These are phyloP conservation scores for Daedaleopsis sinensis DNA, from an alignment of 768 basidiomycete species.

Conservation along the genomic window DNA sequence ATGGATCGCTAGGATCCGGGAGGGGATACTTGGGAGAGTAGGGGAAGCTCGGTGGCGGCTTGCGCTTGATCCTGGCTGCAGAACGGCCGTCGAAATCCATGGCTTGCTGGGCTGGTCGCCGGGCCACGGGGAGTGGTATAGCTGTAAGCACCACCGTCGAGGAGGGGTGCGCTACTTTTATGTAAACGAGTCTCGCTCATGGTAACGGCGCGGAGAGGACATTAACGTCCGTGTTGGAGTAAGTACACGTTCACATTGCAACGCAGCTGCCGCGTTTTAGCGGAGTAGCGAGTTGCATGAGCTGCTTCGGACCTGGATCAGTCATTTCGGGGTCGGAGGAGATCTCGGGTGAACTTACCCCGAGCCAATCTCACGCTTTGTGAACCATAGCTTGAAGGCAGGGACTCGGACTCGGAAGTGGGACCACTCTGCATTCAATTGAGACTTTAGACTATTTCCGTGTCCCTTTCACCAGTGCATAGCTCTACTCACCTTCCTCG, in stretches of 20 bases:
- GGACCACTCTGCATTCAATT: neutral
- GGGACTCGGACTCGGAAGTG: neutral
- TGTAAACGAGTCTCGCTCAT: slow-evolving; percentile 19
- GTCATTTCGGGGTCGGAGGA: slow-evolving; percentile 6
- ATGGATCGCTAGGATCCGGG: slow-evolving; percentile 71
- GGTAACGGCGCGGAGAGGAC: slow-evolving; percentile 10
- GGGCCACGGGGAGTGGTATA: slow-evolving; percentile 2
- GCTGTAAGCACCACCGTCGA: slow-evolving; percentile 4
- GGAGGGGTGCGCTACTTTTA: slow-evolving; percentile 11
- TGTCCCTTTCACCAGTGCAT: too few species aligned
- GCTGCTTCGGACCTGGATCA: slow-evolving; percentile 5
- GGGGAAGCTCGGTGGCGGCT: slow-evolving; percentile 58
- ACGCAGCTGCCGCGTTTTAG: slow-evolving; percentile 11
- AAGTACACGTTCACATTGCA: slow-evolving; percentile 4
- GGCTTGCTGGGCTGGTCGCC: slow-evolving; percentile 12
- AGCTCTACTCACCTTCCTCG: too few species aligned
- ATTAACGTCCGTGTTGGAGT: slow-evolving; percentile 7
- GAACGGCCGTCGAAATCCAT: slow-evolving; percentile 15
- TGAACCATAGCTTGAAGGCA: neutral
- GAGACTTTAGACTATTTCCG: too few species aligned
- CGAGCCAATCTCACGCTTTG: slow-evolving; percentile 1
- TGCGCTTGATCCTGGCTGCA: slow-evolving; percentile 45
- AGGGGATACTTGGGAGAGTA: slow-evolving; percentile 59
- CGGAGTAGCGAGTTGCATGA: slow-evolving; percentile 4
- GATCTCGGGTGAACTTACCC: slow-evolving; percentile 12